Conservation (phyloP, 768 basidiomycete genomes). For the Mycena floridula region DNA sequence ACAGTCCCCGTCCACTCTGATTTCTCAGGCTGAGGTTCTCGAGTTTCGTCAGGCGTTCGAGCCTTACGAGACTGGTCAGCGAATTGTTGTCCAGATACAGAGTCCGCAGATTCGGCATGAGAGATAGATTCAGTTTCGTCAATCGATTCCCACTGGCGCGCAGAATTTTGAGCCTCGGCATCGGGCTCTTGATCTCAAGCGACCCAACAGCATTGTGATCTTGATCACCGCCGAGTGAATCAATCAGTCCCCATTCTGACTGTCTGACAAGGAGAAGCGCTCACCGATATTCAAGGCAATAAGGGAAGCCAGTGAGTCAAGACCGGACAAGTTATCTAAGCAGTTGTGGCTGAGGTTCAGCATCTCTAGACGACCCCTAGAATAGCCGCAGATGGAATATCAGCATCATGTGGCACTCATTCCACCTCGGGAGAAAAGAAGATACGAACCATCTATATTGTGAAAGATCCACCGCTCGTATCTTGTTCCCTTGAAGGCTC, state of each 20-base stretch:
- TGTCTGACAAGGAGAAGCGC: constrained; percentile 22
- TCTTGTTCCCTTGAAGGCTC: constrained; percentile 69
- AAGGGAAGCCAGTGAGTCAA: constrained; percentile 57
- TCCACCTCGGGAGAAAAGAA: constrained; percentile 6
- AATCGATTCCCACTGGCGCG: constrained; percentile 82
- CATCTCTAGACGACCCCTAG: constrained; percentile 64
- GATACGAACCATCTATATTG: constrained; percentile 61
- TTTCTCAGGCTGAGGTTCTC: constrained; percentile 91
- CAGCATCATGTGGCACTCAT: background rate
- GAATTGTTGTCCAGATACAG: constrained; percentile 89
- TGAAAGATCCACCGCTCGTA: constrained; percentile 55
- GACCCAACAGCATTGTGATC: constrained; percentile 66
- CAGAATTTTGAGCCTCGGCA: constrained; percentile 76
- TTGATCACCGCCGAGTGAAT: no score
- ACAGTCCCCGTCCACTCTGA: constrained; percentile 74
- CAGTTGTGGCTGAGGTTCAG: constrained; percentile 78
- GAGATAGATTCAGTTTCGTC: constrained; percentile 52
- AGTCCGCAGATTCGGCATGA: constrained; percentile 72
- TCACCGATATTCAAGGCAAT: constrained; percentile 78
- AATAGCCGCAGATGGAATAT: background rate
- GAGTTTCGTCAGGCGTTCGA: constrained; percentile 59
- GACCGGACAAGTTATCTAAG: constrained; percentile 49
- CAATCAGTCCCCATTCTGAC: constrained; percentile 1
- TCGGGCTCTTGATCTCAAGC: constrained; percentile 45
- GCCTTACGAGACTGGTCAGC: constrained; percentile 42